Conservation (phyloP, 1,284 basidiomycete genomes). For the Tylopilus sp. region DNA sequence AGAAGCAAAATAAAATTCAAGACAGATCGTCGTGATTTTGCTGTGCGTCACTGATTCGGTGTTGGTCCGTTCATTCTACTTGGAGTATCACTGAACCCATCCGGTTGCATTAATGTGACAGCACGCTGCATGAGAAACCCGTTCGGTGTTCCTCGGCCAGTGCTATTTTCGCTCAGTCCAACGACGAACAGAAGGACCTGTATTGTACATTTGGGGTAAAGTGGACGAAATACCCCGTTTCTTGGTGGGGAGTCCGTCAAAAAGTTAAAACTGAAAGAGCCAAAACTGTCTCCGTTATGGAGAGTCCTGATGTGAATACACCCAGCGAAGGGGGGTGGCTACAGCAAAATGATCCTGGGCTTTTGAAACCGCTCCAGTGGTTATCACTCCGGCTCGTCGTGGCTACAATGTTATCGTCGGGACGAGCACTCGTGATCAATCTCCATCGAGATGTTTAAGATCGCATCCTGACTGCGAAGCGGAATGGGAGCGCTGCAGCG, state of each 20-base stretch:
- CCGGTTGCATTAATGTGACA: slow-evolving; percentile 20
- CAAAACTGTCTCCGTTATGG: slow-evolving; percentile 30
- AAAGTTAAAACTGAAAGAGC: slow-evolving; percentile 36
- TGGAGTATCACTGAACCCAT: slow-evolving; percentile 23
- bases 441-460: neutral
- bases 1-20: slow-evolving; percentile 14
- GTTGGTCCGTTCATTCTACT: slow-evolving; percentile 22
- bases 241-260: slow-evolving; percentile 26
- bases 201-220: slow-evolving; percentile 21
- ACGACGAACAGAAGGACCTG: slow-evolving; percentile 12
- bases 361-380: slow-evolving; percentile 6
- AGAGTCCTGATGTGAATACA: slow-evolving; percentile 16
- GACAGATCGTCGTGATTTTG: slow-evolving; percentile 26
- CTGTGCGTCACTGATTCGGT: slow-evolving; percentile 22
- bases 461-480: slow-evolving; percentile 7
- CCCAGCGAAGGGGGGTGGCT: slow-evolving; percentile 20
- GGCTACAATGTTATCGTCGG: slow-evolving; percentile 19
- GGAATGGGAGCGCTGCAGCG: slow-evolving; percentile 12
- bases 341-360: slow-evolving; percentile 19
- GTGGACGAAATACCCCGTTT: slow-evolving; percentile 17
- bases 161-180: slow-evolving; percentile 26
- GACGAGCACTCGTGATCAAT: slow-evolving; percentile 17
- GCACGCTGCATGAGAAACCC: slow-evolving; percentile 26
- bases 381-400: slow-evolving; percentile 13
- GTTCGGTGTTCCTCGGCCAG: slow-evolving; percentile 32